Base-by-base conservation (phyloP, 208 protist genomes). In the Acanthamoeba castellanii region DNA sequence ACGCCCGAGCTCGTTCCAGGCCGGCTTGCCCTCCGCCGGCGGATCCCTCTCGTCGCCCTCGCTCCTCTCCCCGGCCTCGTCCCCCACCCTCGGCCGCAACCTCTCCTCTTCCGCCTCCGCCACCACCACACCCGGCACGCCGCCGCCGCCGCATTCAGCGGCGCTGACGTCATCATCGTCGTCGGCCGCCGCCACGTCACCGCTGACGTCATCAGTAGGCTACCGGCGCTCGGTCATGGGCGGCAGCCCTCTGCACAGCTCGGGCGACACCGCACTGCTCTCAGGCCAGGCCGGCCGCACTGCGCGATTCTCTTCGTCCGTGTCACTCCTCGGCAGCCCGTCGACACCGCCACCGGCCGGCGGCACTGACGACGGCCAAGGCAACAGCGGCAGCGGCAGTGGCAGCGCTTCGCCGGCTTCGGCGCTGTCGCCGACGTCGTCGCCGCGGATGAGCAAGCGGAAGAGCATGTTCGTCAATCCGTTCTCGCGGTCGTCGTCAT, bases 391-490 rank as follows among this genome's bases (percentile, higher is more conserved):
- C n/a, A n/a, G n/a, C n/a, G n/a, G n/a, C n/a, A n/a, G n/a, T n/a
- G n/a, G n/a, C n/a, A n/a, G n/a, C n/a, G n/a, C 47, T 11, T 52
- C 47, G 20, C n/a, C 64, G 64, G 64, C 64, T 3, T 70, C 64
- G 64, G 4, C n/a, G 27, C n/a, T 14, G 5, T 32, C 20, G n/a
- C 64, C n/a, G 5, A 6, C 14, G 32, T 76, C 68, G 68, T 76
- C 68, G 30, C 68, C 68, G 13, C 11, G 27, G 5, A 27, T 37
- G 68, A 42, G 68, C 68, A 76, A 76, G 68, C 68, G 68, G 2
- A 76, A 25, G 68, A 76, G 68, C 34, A 76, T 76, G 68, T 27
- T 76, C 68, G 68, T 76, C 32, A 76, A 76, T 27, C 68, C 68
- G 32, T 76, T 76, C 34, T n/a, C 18, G 20, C 68, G 68, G 34